Conservation (phyloP, 306 rosid genomes). For the Vicia faba region DNA sequence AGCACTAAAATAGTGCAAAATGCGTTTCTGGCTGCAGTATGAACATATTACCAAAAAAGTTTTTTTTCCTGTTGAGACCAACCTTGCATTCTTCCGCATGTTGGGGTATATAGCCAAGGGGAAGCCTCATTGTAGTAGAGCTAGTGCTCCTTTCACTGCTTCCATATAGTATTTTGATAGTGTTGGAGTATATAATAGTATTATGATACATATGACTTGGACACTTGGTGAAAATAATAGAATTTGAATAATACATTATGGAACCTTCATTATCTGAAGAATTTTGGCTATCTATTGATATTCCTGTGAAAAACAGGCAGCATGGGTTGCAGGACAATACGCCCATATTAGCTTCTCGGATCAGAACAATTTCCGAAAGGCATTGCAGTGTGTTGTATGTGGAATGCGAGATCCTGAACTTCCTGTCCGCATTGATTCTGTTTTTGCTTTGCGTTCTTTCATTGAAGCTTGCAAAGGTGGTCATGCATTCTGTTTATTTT, state of each 20-base stretch:
- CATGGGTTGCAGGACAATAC: constrained; percentile 99
- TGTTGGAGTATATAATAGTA: constrained; percentile 4
- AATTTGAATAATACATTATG: not conserved
- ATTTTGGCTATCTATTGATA: constrained; percentile 5
- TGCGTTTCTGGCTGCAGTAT: constrained; percentile 5
- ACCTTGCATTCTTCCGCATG: constrained; percentile 9
- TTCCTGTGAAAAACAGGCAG: constrained; percentile 62
- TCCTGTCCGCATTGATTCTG: constrained; percentile 97
- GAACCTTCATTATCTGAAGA: constrained; percentile 1
- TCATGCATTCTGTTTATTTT: not conserved
- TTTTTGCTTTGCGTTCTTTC: constrained; percentile 89
- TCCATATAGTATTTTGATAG: constrained; percentile 6
- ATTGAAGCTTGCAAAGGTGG: constrained; percentile 93
- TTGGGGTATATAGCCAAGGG: constrained; percentile 7
- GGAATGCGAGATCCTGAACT: constrained; percentile 94
- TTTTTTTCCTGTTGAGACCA: not conserved
- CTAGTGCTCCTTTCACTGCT: constrained; percentile 1
- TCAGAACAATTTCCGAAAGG: constrained; percentile 82
- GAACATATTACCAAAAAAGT: constrained; percentile 10
- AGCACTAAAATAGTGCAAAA: constrained; percentile 8
- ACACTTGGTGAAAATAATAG: constrained; percentile 4
- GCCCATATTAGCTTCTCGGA: constrained; percentile 81
- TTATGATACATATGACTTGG: constrained; percentile 11
- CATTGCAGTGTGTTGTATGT: constrained; percentile 82
- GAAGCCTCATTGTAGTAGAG: constrained; percentile 11